Base-by-base conservation (phyloP, 73 alveolate genomes). In the Stentor roeselii region DNA sequence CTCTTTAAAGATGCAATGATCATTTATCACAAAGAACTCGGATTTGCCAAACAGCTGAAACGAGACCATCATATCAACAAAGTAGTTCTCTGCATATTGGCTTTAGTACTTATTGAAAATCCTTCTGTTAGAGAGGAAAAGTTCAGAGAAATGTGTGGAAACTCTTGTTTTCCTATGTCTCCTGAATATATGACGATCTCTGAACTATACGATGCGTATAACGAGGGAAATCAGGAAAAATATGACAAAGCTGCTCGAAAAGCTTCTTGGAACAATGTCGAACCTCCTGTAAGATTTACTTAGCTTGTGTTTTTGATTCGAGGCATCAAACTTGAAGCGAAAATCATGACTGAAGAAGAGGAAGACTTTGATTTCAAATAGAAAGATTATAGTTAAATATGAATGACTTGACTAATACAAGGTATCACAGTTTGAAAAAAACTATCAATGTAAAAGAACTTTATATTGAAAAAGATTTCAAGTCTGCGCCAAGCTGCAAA, bases 111-210 rank as follows among this genome's bases (percentile, higher is more conserved):
- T 30, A 1, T 67, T 27, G 0, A 67, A 2, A 67, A 67, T 32
- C 80, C 80, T 67, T 14, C 42, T 34, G n/a, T 67, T 11, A 21
- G 41, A 21, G 80, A 67, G 37, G 80, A 32, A 40, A 67, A 67
- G 37, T 67, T 67, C 41, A 67, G 80, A 67, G 80, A 67, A 67
- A 67, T 67, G 50, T 67, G 80, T 32, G 11, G 41, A 67, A 32
- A 15, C 27, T 36, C 14, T 15, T 2, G 0, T 1, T 67, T 67
- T 34, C n/a, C 37, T 67, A 67, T 67, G 80, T 67, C 80, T 21
- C 15, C 37, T 15, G 80, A 67, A 67, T 67, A 67, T 32, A 15
- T 11, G 37, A 32, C 80, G 11, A 67, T 67, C 37, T 21, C 80
- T 21, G 80, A 67, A 21, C 80, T 67, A 15, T 67, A 21, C 27